Percentiles rank a stretch among this genome's conserved stretches.
Evolutionary conservation across 225 moss, liverwort and hornwort genomes (phyloP).

Genomic region (Physcomitrium patens): DNA sequence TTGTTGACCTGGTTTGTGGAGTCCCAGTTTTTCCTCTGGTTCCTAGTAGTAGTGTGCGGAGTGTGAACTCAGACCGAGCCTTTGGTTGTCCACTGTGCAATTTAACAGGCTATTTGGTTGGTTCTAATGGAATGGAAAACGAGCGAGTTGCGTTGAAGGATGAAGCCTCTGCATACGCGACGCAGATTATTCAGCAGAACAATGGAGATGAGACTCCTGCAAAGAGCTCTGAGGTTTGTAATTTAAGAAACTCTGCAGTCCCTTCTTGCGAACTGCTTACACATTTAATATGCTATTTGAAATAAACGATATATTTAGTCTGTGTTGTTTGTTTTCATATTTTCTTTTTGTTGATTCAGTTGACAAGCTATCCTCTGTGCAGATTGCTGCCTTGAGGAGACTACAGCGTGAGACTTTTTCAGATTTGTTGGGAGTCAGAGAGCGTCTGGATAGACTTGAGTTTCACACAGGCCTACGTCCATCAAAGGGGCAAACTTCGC

Average conservation of each 20-base stretch:
- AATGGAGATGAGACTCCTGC: constrained; percentile 65
- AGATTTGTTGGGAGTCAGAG: constrained; percentile 74
- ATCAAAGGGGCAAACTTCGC: constrained; percentile 39
- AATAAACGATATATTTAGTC: background rate
- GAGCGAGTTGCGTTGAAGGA: constrained; percentile 47
- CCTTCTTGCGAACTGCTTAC: background rate
- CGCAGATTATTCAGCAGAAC: constrained; percentile 56
- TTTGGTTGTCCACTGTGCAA: constrained; percentile 28
- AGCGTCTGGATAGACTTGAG: constrained; percentile 86
- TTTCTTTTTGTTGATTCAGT: constrained; percentile 12
- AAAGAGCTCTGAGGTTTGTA: constrained; percentile 73
- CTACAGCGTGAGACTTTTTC: constrained; percentile 85
- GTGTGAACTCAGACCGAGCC: constrained; percentile 33
- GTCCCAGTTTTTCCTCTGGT: constrained; percentile 31
- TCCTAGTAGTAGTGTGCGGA: constrained; percentile 33
- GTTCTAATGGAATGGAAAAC: constrained; percentile 26
- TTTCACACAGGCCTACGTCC: constrained; percentile 67
- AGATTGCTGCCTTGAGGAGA: constrained; percentile 91
- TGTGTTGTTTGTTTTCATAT: constrained; percentile 3
- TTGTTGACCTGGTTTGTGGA: background rate
- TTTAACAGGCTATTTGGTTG: constrained; percentile 41
- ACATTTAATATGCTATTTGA: background rate
- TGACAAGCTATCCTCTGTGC: constrained; percentile 35
- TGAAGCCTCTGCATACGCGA: constrained; percentile 52
- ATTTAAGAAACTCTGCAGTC: background rate